Conservation (phyloP, 2,329 filamentous ascomycete genomes). For the Arthrobotrys entomopaga region DNA sequence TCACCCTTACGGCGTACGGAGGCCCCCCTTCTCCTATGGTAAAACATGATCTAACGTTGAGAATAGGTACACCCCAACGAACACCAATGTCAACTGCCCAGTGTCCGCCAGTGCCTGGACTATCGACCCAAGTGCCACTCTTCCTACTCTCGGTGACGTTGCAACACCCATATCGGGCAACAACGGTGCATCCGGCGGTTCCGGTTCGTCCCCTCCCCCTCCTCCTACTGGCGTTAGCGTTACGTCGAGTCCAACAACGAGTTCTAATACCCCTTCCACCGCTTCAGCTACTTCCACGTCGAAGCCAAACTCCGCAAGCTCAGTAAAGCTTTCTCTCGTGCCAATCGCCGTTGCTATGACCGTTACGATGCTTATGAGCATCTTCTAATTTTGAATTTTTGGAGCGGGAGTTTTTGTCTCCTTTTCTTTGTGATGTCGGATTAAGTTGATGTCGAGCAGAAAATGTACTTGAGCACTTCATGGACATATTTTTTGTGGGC, state of each 20-base stretch:
- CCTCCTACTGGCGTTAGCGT: conserved; percentile 12
- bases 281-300: conserved; percentile 34
- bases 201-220: conserved; percentile 48
- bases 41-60: conserved; percentile 5
- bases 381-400: conserved; percentile 36
- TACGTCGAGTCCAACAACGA: conserved; percentile 23
- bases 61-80: conserved; percentile 71
- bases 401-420: conserved; percentile 9
- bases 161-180: conserved; percentile 31
- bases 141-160: conserved; percentile 76
- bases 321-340: conserved; percentile 22
- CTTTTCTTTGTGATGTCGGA: not conserved
- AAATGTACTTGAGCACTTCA: no score
- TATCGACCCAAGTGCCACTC: conserved; percentile 75
- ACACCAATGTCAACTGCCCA: conserved; percentile 75
- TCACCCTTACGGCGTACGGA: conserved; percentile 64
- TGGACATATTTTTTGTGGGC: no score
- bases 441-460: not conserved
- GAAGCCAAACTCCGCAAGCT: conserved; percentile 39
- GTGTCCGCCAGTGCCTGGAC: conserved; percentile 74
- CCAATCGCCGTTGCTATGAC: conserved; percentile 36
- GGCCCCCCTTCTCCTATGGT: not conserved
- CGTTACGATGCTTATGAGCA: conserved; percentile 36
- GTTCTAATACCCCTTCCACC: conserved; percentile 30
- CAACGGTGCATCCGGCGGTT: conserved; percentile 8